Base-by-base conservation (phyloP, 805 yeast genomes). In the Teunomyces cretensis region DNA sequence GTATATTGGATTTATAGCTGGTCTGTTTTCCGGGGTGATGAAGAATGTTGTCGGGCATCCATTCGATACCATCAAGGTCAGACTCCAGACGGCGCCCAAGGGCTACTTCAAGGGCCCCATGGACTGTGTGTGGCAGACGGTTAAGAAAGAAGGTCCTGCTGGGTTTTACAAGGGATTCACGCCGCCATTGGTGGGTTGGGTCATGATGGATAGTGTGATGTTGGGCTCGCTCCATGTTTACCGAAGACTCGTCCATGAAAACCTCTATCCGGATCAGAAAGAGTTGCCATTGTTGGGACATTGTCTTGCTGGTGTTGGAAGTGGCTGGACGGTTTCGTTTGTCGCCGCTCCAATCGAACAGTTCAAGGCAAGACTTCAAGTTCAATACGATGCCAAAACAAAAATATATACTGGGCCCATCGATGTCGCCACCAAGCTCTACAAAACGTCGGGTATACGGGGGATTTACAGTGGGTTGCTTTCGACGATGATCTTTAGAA, bases 301-400 rank as follows among this genome's bases (percentile, higher is more conserved):
- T 57, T 73, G 86, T 26, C 63, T 84, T 16, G 92, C 96, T 1
- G 84, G 83, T 0, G 60, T 80, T 26, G 95, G 96, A n/a, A 82
- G 94, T 7, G 97, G 97, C 2, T 80, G 85, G 84, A 90, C 97
- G 0, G 97, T 90, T 11, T 83, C 92, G 39, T 86, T 90, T 68
- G 91, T 90, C n/a, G 97, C 97, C 4, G 96, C 96, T 0, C 97
- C 97, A 2, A 85, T 90, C 6, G 97, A 90, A 62, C 85, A 86
- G 55, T 81, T 90, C 53, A 90, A 90, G 66, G 96, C 96, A 2
- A 76, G 95, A 50, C 72, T 90, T 41, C 97, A 90, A 63, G 89
- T 90, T 9, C 97, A 90, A 59, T 90, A 90, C 61, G 95, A 88
- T 61, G 84, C 90, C 9, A 76, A 78, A 33, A 69, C 86, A 12